A percentile compares a stretch with the other conserved stretches of the same genome.
phyloP scores from a whole-genome alignment of 139 green algal genomes.

The Micromonas commoda region DNA sequence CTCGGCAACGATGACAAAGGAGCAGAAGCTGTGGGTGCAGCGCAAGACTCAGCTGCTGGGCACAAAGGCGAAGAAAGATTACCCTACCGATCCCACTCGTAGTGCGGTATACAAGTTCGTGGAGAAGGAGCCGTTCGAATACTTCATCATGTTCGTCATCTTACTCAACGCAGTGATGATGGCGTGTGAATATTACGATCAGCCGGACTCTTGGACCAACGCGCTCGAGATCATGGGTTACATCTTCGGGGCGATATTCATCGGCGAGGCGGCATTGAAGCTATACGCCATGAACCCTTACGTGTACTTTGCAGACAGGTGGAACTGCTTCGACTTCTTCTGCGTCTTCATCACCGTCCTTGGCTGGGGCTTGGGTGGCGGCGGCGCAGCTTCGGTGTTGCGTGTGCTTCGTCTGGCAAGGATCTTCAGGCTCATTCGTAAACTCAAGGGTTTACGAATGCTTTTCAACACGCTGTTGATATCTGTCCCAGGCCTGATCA shows the following conservation, averaged over 20 bases:
- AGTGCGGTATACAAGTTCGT: constrained; percentile 13
- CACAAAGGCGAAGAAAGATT: neutral
- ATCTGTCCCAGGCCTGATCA: constrained; percentile 28
- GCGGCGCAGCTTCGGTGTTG: constrained; percentile 14
- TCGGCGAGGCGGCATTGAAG: constrained; percentile 43
- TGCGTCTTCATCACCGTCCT: constrained; percentile 31
- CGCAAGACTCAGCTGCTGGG: neutral
- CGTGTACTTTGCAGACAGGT: constrained; percentile 36
- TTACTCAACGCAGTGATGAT: constrained; percentile 53
- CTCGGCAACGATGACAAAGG: constrained; percentile 44
- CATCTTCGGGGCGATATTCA: constrained; percentile 43
- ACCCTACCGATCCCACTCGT: neutral
- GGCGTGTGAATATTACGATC: constrained; percentile 25
- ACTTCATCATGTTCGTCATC: constrained; percentile 53
- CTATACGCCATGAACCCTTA: constrained; percentile 30
- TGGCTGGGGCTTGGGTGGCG: constrained; percentile 3
- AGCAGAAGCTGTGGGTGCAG: constrained; percentile 59
- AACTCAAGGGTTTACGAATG: constrained; percentile 20
- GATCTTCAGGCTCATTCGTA: constrained; percentile 29
- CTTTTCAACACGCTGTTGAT: constrained; percentile 36
- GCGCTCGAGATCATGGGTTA: constrained; percentile 40
- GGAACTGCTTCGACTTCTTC: constrained; percentile 43
- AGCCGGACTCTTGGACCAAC: constrained; percentile 34
- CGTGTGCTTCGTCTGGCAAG: constrained; percentile 28
- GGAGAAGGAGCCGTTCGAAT: constrained; percentile 40